phyloP scores from a whole-genome alignment of 805 yeast genomes.

The Metschnikowia reukaufii region DNA sequence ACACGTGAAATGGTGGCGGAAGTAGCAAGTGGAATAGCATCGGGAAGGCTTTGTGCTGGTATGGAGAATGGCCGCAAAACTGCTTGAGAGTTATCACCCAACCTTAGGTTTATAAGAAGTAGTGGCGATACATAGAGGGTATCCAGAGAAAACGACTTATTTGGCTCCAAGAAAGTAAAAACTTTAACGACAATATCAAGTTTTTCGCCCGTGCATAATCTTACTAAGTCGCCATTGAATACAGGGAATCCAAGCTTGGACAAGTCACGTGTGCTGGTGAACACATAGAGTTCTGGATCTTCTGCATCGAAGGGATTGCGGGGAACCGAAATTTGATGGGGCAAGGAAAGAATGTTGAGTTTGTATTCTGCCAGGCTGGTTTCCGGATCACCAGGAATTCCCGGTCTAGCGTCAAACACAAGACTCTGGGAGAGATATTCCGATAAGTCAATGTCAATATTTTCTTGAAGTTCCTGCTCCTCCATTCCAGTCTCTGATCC shows the following conservation, averaged over 20 bases:
- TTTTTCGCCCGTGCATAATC: slow-evolving; percentile 22
- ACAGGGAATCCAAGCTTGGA: slow-evolving; percentile 53
- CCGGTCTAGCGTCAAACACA: slow-evolving; percentile 15
- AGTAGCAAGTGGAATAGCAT: slow-evolving; percentile 50
- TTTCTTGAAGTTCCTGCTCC: background rate
- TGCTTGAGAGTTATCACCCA: slow-evolving; percentile 26
- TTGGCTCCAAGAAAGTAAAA: slow-evolving; percentile 67
- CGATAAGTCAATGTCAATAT: slow-evolving; percentile 30
- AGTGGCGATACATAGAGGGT: slow-evolving; percentile 63
- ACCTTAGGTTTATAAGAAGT: slow-evolving; percentile 48
- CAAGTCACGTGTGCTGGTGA: slow-evolving; percentile 49
- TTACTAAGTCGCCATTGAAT: slow-evolving; percentile 67
- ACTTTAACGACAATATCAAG: slow-evolving; percentile 38
- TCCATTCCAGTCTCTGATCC: too few species aligned
- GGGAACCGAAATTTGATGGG: slow-evolving; percentile 27
- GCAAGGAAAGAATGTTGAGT: slow-evolving; percentile 31
- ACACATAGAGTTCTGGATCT: slow-evolving; percentile 39
- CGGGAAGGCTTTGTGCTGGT: slow-evolving; percentile 21
- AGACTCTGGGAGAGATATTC: slow-evolving; percentile 33
- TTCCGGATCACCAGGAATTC: background rate
- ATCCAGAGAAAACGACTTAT: slow-evolving; percentile 35
- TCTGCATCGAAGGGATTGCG: slow-evolving; percentile 28
- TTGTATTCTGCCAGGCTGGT: slow-evolving; percentile 1
- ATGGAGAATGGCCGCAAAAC: slow-evolving; percentile 21
- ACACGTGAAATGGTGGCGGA: slow-evolving; percentile 66